Base-by-base conservation (phyloP, 345 rosid genomes). In the Brassica cretica region DNA sequence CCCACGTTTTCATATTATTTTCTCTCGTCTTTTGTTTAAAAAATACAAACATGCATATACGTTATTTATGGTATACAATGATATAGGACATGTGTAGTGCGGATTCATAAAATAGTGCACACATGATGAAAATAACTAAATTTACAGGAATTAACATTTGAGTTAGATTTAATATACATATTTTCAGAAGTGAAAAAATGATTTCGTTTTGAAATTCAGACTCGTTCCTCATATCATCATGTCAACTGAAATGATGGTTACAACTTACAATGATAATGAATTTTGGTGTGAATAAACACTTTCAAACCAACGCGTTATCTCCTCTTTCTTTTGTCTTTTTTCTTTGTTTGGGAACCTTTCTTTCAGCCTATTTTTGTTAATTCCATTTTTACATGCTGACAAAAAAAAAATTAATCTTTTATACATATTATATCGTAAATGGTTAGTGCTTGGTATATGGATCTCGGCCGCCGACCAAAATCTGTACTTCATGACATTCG, bases 251-350 rank as follows among this genome's bases (percentile, higher is more conserved):
- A 80, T 74, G 67, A 74, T 68, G 60, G 66, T 74, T 8, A 63
- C 74, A 6, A 72, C 4, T 74, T 8, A 63, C 74, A 6, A 72
- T 12, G 55, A 49, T 78, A n/a, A 67, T 68, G 25, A 67, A 29
- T 53, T 53, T 61, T 14, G 56, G 56, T 64, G 65, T 68, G 39
- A 74, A 37, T 29, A 49, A 68, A 27, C 5, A 56, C 79, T 80
- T 80, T 70, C 79, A 76, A 79, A 75, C 82, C 82, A 74, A 64
- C 82, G 82, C 79, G 79, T 80, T 53, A 29, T 64, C 30, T 49
- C 70, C 82, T 67, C 70, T 68, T 61, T 27, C 59, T 35, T 53
- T 69, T 53, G 49, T 62, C 39, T 14, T 19, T 18, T 61, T 4
- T 14, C 55, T 7, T 7, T 35, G 51, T 44, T 44, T 32, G 21